phyloP scores from a whole-genome alignment of 768 basidiomycete genomes.

The Antrodiella citrinella region DNA sequence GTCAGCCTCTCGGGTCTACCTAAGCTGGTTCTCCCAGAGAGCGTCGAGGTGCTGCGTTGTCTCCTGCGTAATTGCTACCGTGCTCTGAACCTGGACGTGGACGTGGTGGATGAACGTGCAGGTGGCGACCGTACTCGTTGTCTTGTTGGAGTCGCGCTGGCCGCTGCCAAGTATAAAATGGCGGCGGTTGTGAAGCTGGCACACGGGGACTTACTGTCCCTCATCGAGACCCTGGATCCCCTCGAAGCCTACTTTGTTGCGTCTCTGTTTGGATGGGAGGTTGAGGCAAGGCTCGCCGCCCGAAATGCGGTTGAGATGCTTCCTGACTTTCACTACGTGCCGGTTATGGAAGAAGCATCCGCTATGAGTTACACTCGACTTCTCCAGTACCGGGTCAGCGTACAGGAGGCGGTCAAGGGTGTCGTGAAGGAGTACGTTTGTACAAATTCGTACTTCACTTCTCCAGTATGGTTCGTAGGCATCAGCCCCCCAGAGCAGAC shows the following conservation, averaged over 20 bases:
- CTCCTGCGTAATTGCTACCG: not conserved
- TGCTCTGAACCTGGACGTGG: not conserved
- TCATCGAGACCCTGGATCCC: not conserved
- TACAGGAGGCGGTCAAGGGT: no score
- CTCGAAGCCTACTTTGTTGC: not conserved
- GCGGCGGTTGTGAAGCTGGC: not conserved
- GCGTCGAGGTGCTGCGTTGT: not conserved
- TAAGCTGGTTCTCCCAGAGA: no score
- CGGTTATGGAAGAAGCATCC: not conserved
- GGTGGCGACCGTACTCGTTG: not conserved
- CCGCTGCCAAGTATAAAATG: not conserved
- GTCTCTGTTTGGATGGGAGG: not conserved
- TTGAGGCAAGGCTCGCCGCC: not conserved
- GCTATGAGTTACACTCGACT: not conserved
- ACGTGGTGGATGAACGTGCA: not conserved
- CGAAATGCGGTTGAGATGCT: not conserved
- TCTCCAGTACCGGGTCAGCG: not conserved
- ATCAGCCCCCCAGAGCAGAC: no score
- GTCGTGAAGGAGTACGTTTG: no score
- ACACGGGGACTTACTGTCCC: not conserved
- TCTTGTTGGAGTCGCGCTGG: not conserved
- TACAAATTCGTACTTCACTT: no score
- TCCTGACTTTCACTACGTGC: not conserved
- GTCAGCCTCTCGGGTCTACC: no score
- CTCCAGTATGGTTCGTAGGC: no score